Conservation (phyloP, 1,284 basidiomycete genomes). For the Trametes sp. region DNA sequence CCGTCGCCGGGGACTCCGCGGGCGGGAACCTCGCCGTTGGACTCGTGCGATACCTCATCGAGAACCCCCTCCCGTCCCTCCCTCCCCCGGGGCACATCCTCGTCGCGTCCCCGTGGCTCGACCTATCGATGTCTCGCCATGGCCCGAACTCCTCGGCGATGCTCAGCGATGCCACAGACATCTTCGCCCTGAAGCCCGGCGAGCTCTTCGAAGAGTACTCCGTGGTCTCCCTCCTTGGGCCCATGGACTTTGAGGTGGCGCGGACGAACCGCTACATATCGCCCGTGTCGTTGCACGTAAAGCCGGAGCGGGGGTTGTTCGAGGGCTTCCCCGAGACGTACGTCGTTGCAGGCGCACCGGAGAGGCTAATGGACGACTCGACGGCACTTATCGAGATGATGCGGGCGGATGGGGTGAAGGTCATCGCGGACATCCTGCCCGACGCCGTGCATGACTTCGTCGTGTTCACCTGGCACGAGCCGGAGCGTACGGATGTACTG, state of each 20-base stretch:
- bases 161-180: conserved; percentile 21
- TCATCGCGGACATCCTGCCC: conserved; percentile 17
- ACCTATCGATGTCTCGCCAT: conserved; percentile 51
- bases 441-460: conserved; percentile 32
- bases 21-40: conserved; percentile 75
- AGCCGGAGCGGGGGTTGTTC: conserved; percentile 29
- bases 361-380: conserved; percentile 37
- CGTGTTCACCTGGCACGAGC: conserved; percentile 33
- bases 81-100: conserved; percentile 49
- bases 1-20: conserved; percentile 61
- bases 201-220: conserved; percentile 16
- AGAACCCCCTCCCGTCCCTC: conserved; percentile 43
- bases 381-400: conserved; percentile 29
- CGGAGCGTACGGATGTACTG: conserved; percentile 28
- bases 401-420: conserved; percentile 28
- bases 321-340: conserved; percentile 35
- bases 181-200: conserved; percentile 19
- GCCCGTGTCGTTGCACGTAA: conserved; percentile 26
- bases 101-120: conserved; percentile 65
- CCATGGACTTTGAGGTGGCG: conserved; percentile 22
- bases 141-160: conserved; percentile 40
- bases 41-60: conserved; percentile 53
- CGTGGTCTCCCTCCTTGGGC: conserved; percentile 23
- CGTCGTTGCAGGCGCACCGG: conserved; percentile 35
- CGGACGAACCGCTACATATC: conserved; percentile 34